Evolutionary conservation across 768 basidiomycete genomes (phyloP).

Genomic region (Galerina marginata): DNA sequence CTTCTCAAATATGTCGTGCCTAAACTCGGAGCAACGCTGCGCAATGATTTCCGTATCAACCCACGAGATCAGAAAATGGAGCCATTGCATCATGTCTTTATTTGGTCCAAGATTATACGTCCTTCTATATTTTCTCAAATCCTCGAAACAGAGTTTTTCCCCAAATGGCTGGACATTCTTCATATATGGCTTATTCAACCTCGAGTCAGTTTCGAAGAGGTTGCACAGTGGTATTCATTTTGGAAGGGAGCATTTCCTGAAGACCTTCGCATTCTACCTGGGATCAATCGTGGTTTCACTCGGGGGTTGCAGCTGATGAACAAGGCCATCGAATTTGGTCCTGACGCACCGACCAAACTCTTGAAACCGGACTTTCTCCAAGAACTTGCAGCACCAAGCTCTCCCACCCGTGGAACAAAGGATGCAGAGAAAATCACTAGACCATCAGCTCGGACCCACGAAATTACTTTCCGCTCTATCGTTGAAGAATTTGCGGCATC

Average conservation of each 20-base stretch:
- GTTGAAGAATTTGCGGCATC: slow-evolving; percentile 89
- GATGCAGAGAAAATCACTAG: slow-evolving; percentile 41
- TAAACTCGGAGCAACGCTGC: slow-evolving; percentile 81
- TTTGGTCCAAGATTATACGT: slow-evolving; percentile 79
- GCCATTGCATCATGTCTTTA: slow-evolving; percentile 76
- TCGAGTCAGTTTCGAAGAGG: slow-evolving; percentile 86
- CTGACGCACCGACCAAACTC: slow-evolving; percentile 71
- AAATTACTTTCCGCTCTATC: slow-evolving; percentile 91
- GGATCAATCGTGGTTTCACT: slow-evolving; percentile 81
- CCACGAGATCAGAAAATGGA: slow-evolving; percentile 89
- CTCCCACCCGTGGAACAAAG: slow-evolving; percentile 30
- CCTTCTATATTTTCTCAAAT: slow-evolving; percentile 81
- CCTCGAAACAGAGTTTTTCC: slow-evolving; percentile 92
- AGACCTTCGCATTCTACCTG: slow-evolving; percentile 64
- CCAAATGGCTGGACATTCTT: slow-evolving; percentile 93
- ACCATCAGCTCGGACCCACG: slow-evolving; percentile 63
- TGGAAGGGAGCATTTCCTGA: slow-evolving; percentile 88
- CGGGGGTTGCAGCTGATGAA: slow-evolving; percentile 94
- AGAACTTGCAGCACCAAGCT: slow-evolving; percentile 43
- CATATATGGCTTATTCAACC: slow-evolving; percentile 95
- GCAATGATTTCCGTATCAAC: slow-evolving; percentile 88
- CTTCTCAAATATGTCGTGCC: slow-evolving; percentile 92
- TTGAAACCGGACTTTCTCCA: slow-evolving; percentile 68
- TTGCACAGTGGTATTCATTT: slow-evolving; percentile 90
- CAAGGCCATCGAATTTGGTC: slow-evolving; percentile 86